phyloP scores from a whole-genome alignment of 1,284 basidiomycete genomes.

The Xerocomus subilludens region DNA sequence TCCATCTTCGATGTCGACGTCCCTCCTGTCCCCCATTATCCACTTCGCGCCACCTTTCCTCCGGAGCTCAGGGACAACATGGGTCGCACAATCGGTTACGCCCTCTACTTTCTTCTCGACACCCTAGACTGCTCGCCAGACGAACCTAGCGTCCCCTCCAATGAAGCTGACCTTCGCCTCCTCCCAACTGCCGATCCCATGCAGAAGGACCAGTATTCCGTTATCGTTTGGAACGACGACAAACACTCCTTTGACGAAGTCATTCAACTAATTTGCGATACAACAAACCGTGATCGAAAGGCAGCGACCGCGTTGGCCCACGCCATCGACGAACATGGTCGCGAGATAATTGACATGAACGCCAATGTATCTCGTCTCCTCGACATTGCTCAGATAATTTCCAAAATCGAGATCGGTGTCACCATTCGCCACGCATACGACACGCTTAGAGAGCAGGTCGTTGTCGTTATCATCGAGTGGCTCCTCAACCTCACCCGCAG shows the following conservation, averaged over 20 bases:
- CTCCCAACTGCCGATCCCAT: slow-evolving; percentile 80
- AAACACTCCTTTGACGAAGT: slow-evolving; percentile 96
- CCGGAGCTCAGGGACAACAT: slow-evolving; percentile 78
- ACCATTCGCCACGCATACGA: slow-evolving; percentile 91
- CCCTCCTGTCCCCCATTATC: slow-evolving; percentile 69
- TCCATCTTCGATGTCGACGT: slow-evolving; percentile 60
- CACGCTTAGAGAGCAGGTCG: slow-evolving; percentile 90
- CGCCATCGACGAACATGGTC: slow-evolving; percentile 83
- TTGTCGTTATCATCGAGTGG: slow-evolving; percentile 87
- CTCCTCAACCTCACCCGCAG: slow-evolving; percentile 83
- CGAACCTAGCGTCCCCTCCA: slow-evolving; percentile 75
- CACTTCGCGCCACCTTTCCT: slow-evolving; percentile 66
- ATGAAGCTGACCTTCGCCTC: slow-evolving; percentile 75
- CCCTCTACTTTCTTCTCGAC: slow-evolving; percentile 86
- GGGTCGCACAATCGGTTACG: slow-evolving; percentile 77
- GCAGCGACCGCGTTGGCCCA: slow-evolving; percentile 75
- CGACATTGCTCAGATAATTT: slow-evolving; percentile 82
- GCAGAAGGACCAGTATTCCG: slow-evolving; percentile 82
- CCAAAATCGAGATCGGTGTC: slow-evolving; percentile 92
- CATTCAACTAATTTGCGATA: slow-evolving; percentile 80
- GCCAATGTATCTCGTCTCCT: slow-evolving; percentile 75
- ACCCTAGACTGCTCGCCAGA: slow-evolving; percentile 89
- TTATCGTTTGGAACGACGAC: slow-evolving; percentile 97
- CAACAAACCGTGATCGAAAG: slow-evolving; percentile 68
- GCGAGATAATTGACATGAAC: slow-evolving; percentile 87